Evolutionary conservation across 2,329 filamentous ascomycete genomes (phyloP).

Genomic region (Chaetomiaceae sp.): DNA sequence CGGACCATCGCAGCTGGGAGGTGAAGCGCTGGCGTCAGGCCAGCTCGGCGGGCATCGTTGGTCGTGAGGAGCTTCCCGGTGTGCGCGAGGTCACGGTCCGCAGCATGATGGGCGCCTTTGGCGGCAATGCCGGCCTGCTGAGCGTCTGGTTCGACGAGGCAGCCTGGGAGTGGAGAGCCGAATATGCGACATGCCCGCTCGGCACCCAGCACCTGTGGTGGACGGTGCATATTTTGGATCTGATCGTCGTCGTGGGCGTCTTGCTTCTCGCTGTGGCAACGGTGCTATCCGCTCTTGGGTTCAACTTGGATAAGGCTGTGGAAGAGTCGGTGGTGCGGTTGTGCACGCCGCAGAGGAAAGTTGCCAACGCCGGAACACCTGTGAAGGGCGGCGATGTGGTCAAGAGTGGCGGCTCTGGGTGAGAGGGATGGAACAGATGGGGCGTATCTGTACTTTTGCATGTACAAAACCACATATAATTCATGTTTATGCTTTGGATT

Average conservation of each 20-base stretch:
- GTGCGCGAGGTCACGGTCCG: slow-evolving; percentile 87
- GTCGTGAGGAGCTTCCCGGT: slow-evolving; percentile 48
- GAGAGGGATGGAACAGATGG: background rate
- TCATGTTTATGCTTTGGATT: background rate
- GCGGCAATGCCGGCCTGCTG: slow-evolving; percentile 84
- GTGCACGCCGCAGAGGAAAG: background rate
- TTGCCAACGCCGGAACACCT: background rate
- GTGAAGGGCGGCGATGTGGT: background rate
- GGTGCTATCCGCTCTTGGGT: slow-evolving; percentile 19
- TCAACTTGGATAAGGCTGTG: slow-evolving; percentile 11
- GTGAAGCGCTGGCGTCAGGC: slow-evolving; percentile 45
- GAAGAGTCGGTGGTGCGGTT: background rate
- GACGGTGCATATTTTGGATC: slow-evolving; percentile 72
- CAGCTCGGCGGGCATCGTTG: slow-evolving; percentile 36
- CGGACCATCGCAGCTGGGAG: slow-evolving; percentile 40
- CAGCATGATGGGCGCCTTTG: slow-evolving; percentile 97
- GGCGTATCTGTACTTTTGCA: background rate
- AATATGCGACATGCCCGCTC: slow-evolving; percentile 71
- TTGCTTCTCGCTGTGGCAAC: slow-evolving; percentile 22
- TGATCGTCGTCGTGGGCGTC: slow-evolving; percentile 39
- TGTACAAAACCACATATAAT: background rate
- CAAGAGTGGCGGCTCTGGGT: slow-evolving; percentile 1
- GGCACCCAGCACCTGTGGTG: slow-evolving; percentile 94
- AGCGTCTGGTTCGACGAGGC: slow-evolving; percentile 82
- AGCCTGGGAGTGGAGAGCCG: slow-evolving; percentile 71